Evolutionary conservation across 164 flowering plant species (phyloP), one percentile per base, ranked within the genome.

Genomic region (Macadamia tetraphylla): DNA sequence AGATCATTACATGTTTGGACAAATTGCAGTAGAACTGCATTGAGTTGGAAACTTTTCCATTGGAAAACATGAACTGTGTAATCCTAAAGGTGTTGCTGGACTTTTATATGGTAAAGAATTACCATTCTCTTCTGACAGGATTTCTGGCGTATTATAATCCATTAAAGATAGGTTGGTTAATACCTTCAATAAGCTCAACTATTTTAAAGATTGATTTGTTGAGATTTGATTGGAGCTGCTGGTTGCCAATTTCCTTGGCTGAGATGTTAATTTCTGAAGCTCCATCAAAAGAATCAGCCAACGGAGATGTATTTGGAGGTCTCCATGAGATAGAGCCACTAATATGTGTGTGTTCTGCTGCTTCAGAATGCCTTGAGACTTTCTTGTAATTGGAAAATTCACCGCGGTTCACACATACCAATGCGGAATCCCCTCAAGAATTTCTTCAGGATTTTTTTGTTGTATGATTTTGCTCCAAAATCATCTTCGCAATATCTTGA

Each of bases 41-140:
- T 75, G 18, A 90, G 75, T 69, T 90, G 92, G 67, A 86, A 79
- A 49, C 75, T 70, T 76, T 79, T 85, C 92, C 92, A 88, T 29
- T 85, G 92, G 62, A 91, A 85, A 65, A 85, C 85, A 69, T 78
- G 89, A 73, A 86, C 82, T 48, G 60, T 73, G 80, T 82, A 84
- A 84, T 48, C 80, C 86, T 72, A 78, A 65, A 23, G 72, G 58
- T 51, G 76, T 68, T 69, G 69, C 64, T 62, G 74, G 66, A 32
- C 43, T 58, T 17, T 69, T 64, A 40, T 63, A 56, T 56, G 79
- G 59, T 31, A 74, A 67, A 46, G 76, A 30, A 42, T 55, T 68
- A 49, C 74, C 77, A 58, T 63, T 74, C 70, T 78, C 74, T 44
- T 65, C 78, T 46, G 81, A 64, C 31, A 72, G 68, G n/a, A 65